Percentiles rank a stretch among this genome's conserved stretches.
These are phyloP conservation scores for Plasmodium falciparum DNA, from an alignment of 169 alveolate genomes.

Conservation along the genomic window DNA sequence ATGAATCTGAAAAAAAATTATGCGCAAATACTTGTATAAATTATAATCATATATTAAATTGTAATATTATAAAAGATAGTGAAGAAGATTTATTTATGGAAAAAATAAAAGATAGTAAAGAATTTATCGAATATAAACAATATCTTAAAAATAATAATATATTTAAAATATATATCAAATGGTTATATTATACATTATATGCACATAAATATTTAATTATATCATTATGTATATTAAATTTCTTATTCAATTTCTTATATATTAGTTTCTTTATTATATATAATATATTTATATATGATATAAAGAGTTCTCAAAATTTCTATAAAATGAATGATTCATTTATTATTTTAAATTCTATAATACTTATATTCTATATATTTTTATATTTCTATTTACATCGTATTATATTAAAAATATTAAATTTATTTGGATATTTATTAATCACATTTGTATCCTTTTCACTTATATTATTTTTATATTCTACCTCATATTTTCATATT, in stretches of 20 bases:
- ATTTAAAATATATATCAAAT: constrained; percentile 9
- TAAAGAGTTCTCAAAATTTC: not conserved
- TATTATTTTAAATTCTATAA: not conserved
- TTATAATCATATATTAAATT: constrained; percentile 3
- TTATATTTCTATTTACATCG: constrained; percentile 16
- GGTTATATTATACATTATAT: constrained; percentile 22
- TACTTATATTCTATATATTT: constrained; percentile 25
- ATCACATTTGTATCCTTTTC: constrained; percentile 36
- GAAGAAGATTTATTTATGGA: not conserved
- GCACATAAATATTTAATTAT: constrained; percentile 17
- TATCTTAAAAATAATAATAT: constrained; percentile 5
- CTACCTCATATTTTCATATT: not conserved
- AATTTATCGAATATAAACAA: constrained; percentile 27
- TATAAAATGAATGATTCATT: constrained; percentile 13
- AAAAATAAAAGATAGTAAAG: constrained; percentile 11
- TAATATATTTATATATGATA: constrained; percentile 22
- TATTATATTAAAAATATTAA: constrained; percentile 24
- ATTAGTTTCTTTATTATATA: constrained; percentile 24
- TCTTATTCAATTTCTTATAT: constrained; percentile 23
- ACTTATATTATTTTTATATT: constrained; percentile 11
- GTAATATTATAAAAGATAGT: not conserved
- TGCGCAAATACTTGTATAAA: not conserved
- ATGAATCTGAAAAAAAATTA: too few relatives aligned
- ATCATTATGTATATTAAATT: constrained; percentile 20
- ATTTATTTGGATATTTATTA: constrained; percentile 9